These are phyloP conservation scores for Mixia osmundae DNA, from an alignment of 1,284 basidiomycete genomes.

Conservation along the genomic window DNA sequence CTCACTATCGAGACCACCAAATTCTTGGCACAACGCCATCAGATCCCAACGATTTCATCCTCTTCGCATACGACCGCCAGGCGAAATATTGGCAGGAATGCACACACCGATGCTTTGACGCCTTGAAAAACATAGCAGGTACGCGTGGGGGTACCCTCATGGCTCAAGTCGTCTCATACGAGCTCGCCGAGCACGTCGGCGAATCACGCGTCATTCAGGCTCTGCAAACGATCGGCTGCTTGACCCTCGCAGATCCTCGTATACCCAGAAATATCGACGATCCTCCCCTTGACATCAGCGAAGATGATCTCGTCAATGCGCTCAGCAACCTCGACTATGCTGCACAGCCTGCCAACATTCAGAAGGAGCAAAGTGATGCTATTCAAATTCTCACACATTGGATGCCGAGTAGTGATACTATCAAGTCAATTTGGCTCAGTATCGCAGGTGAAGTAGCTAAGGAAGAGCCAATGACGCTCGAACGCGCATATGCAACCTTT, in stretches of 20 bases:
- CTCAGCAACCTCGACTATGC: background rate
- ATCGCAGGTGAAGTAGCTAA: slow-evolving; percentile 37
- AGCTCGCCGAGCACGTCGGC: no score
- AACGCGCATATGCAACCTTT: slow-evolving; percentile 45
- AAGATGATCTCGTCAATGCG: background rate
- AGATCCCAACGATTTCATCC: no score
- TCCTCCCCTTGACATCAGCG: background rate
- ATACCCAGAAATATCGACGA: no score
- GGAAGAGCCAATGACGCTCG: slow-evolving; percentile 38
- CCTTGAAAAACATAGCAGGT: no score
- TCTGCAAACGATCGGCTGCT: no score
- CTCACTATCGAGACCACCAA: slow-evolving; percentile 6
- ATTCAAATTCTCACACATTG: slow-evolving; percentile 21
- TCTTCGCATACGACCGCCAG: no score
- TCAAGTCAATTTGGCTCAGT: slow-evolving; percentile 37
- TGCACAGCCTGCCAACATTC: background rate
- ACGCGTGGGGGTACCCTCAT: no score
- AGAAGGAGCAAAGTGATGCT: slow-evolving; percentile 9
- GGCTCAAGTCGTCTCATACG: no score
- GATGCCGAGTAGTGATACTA: slow-evolving; percentile 30
- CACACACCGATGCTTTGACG: no score
- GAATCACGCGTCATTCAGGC: no score
- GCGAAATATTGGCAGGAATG: no score
- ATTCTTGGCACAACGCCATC: slow-evolving; percentile 8
- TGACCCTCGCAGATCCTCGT: no score